phyloP scores from a whole-genome alignment of 164 flowering plant genomes.

The Macadamia tetraphylla region DNA sequence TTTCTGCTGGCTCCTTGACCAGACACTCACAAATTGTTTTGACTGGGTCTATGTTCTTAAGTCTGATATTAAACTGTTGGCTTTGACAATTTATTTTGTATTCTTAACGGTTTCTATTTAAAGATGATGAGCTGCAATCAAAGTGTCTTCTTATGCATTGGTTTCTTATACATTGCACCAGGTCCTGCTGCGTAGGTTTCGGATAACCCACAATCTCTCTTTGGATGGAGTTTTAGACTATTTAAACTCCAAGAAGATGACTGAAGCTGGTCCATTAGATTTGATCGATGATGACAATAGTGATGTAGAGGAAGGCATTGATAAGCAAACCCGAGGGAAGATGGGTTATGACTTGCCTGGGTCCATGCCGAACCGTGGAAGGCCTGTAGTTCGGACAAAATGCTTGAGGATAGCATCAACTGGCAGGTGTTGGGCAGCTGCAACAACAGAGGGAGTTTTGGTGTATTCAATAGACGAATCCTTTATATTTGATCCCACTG shows the following conservation, averaged over 20 bases:
- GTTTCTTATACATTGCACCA: slow-evolving; percentile 17
- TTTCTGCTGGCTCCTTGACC: too few species aligned
- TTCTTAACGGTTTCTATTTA: background rate
- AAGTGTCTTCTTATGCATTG: slow-evolving; percentile 1
- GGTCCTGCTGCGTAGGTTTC: slow-evolving; percentile 87
- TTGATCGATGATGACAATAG: slow-evolving; percentile 83
- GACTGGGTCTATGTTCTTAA: too few species aligned
- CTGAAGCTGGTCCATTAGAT: slow-evolving; percentile 90
- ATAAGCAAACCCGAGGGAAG: slow-evolving; percentile 59
- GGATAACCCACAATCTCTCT: slow-evolving; percentile 76
- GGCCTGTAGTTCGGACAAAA: slow-evolving; percentile 75
- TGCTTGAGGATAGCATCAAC: slow-evolving; percentile 94
- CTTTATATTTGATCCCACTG: slow-evolving; percentile 89
- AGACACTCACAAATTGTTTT: too few species aligned
- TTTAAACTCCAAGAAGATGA: slow-evolving; percentile 89
- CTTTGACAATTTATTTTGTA: background rate
- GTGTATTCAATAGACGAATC: slow-evolving; percentile 87
- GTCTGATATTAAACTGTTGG: too few species aligned
- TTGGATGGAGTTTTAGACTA: slow-evolving; percentile 91
- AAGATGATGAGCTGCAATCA: background rate
- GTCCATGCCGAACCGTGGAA: slow-evolving; percentile 77
- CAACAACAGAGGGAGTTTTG: slow-evolving; percentile 98
- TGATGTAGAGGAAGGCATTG: slow-evolving; percentile 86
- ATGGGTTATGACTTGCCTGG: slow-evolving; percentile 83
- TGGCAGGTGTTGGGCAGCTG: slow-evolving; percentile 90